phyloP scores from a whole-genome alignment of 2,329 filamentous ascomycete genomes.

The Aureobasidium sp. region DNA sequence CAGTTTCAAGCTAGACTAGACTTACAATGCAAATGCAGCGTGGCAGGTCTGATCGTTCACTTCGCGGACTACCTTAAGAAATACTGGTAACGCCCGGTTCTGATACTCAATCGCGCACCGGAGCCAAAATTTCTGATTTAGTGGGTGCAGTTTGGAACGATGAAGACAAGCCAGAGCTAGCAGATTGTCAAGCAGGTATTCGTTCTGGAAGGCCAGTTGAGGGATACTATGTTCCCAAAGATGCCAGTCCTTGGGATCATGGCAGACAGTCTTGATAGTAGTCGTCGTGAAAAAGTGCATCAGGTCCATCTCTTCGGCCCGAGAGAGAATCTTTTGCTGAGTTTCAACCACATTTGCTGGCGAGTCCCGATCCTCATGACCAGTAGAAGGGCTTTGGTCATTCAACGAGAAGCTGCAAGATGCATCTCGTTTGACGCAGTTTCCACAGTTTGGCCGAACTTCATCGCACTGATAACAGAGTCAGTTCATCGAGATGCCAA shows the following conservation, averaged over 20 bases:
- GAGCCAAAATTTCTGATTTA: not conserved
- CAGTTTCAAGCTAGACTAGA: not conserved
- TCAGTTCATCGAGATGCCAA: not conserved
- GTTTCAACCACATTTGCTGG: not conserved
- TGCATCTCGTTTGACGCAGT: conserved; percentile 8
- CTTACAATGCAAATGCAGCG: conserved; percentile 11
- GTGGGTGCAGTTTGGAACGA: not conserved
- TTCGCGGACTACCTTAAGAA: not conserved
- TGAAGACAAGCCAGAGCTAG: not conserved
- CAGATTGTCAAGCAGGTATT: not conserved
- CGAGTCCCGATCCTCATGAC: not conserved
- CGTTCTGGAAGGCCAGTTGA: not conserved
- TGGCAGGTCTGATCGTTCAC: conserved; percentile 7
- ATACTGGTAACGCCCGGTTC: not conserved
- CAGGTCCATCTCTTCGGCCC: conserved; percentile 2
- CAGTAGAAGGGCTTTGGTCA: not conserved
- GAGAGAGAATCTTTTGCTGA: not conserved
- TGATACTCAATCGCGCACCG: conserved; percentile 5
- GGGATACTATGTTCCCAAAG: not conserved
- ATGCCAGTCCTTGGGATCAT: conserved; percentile 9
- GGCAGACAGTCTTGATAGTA: not conserved
- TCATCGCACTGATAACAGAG: not conserved
- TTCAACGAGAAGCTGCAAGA: not conserved
- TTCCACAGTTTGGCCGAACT: not conserved
- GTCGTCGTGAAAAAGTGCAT: not conserved